A percentile compares a stretch with the other conserved stretches of the same genome.
These are phyloP conservation scores for Epichloe amarillans DNA, from an alignment of 2,329 filamentous ascomycete species.

Conservation along the genomic window DNA sequence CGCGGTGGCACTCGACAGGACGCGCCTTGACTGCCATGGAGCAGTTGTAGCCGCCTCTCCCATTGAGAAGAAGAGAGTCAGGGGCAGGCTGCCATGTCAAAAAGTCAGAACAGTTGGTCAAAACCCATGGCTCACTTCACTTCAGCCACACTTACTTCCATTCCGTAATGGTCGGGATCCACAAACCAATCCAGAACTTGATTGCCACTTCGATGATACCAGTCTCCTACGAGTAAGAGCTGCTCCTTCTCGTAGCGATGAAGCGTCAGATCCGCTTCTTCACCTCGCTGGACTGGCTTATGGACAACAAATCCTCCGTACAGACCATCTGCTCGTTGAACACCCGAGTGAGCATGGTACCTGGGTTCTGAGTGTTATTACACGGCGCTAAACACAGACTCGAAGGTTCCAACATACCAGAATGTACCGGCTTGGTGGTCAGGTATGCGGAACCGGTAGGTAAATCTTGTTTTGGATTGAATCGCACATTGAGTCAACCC, in stretches of 20 bases:
- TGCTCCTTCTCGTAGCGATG: slow-evolving; percentile 18
- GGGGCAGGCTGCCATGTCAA: slow-evolving; percentile 22
- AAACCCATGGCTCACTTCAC: slow-evolving; percentile 6
- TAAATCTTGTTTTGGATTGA: slow-evolving; percentile 36
- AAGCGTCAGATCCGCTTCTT: slow-evolving; percentile 6
- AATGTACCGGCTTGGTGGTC: slow-evolving; percentile 39
- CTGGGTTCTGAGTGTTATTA: slow-evolving; percentile 10
- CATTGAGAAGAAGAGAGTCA: slow-evolving; percentile 28
- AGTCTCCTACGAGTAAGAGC: slow-evolving; percentile 25
- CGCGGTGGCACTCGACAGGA: slow-evolving; percentile 6
- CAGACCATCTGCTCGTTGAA: slow-evolving; percentile 24
- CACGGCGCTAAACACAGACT: not conserved
- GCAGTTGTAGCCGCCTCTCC: slow-evolving; percentile 13
- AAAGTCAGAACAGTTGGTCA: slow-evolving; percentile 2
- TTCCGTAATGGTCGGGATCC: slow-evolving; percentile 10
- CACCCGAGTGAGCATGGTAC: slow-evolving; percentile 50
- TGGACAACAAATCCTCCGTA: slow-evolving; percentile 19
- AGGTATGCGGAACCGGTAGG: slow-evolving; percentile 43
- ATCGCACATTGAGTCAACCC: slow-evolving; percentile 50
- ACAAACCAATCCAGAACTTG: slow-evolving; percentile 15
- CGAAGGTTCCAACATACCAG: slow-evolving; percentile 31
- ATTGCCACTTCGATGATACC: slow-evolving; percentile 24
- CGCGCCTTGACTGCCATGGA: slow-evolving; percentile 10
- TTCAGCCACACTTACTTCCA: slow-evolving; percentile 8
- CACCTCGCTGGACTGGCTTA: slow-evolving; percentile 19